A percentile compares a stretch with the other conserved stretches of the same genome.
Evolutionary conservation across 306 rosid species (phyloP).

Genomic region (Boehmeria nivea): DNA sequence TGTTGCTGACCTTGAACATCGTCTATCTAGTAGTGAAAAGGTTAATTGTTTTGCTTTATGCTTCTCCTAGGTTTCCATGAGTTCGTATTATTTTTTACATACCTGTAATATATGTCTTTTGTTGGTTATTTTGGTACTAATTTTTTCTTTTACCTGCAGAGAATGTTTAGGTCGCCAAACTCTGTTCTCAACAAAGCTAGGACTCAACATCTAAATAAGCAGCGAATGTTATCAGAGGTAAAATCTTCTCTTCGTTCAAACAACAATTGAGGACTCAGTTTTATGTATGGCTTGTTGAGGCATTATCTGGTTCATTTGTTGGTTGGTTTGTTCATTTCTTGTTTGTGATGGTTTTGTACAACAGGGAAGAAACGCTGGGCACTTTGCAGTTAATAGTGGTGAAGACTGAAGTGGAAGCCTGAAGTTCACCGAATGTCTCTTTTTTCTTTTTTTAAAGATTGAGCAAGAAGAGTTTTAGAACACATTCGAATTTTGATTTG

Average conservation of each 20-base stretch:
- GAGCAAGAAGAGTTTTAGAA: neutral
- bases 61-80: too few species aligned
- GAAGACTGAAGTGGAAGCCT: constrained; percentile 50
- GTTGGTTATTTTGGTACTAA: neutral
- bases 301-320: too few species aligned
- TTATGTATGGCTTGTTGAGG: too few species aligned
- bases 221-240: constrained; percentile 75
- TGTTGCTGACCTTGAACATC: constrained; percentile 35
- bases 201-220: constrained; percentile 76
- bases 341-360: neutral
- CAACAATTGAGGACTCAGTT: neutral
- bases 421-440: neutral
- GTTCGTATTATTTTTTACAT: too few species aligned
- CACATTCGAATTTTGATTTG: neutral
- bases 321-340: neutral
- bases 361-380: constrained; percentile 81
- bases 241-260: neutral
- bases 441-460: neutral
- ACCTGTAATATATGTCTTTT: neutral
- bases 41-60: constrained; percentile 32
- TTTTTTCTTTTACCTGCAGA: constrained; percentile 37
- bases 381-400: constrained; percentile 46
- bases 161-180: constrained; percentile 82
- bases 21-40: constrained; percentile 75
- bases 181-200: constrained; percentile 78